Base-by-base conservation (phyloP, 2,329 filamentous ascomycete genomes). In the Fusarium protoensiforme region DNA sequence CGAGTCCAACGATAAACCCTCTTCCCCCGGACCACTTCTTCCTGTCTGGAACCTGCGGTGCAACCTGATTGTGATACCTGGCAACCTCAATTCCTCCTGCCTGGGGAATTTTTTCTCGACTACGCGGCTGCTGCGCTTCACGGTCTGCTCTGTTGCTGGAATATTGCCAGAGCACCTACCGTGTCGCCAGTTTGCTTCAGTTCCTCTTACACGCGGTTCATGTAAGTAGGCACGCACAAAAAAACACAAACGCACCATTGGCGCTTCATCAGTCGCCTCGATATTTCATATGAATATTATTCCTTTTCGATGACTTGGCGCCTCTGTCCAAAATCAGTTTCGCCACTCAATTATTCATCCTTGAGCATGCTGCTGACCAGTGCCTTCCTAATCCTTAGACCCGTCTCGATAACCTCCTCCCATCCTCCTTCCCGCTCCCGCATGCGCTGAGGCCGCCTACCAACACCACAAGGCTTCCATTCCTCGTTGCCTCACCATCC, bases 121-220 rank as follows among this genome's bases (percentile, higher is more conserved):
- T 63, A 53, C 51, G 64, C 72, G 68, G 64, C 62, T 71, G 64
- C 62, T 72, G 68, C 71, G 53, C 74, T 43, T 71, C 73, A 75
- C 69, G 68, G 39, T 56, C 73, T 57, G 75, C 74, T 80, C 73
- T 77, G 80, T 82, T 83, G 81, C 81, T 83, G 81, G 80, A 83
- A 83, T 81, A 83, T 81, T 81, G 81, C 81, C 79, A 77, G 76
- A 79, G 79, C 75, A 59, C 59, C 65, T 65, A 58, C 67, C 54
- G 71, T 75, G 71, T 71, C 61, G 73, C 64, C 71, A 58, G 59
- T 65, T 72, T 72, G 69, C 68, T 60, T 36, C 38, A 33, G 39
- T 61, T 53, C 60, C 65, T 65, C 48, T 64, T 46, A 56, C 56
- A 31, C 71, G 46, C 63, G 64, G 58, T 67, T 72, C 62, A 41